Percentiles rank a stretch among this genome's conserved stretches.
Evolutionary conservation across 2,329 filamentous ascomycete genomes (phyloP).

Genomic region (Trichophyton verrucosum): DNA sequence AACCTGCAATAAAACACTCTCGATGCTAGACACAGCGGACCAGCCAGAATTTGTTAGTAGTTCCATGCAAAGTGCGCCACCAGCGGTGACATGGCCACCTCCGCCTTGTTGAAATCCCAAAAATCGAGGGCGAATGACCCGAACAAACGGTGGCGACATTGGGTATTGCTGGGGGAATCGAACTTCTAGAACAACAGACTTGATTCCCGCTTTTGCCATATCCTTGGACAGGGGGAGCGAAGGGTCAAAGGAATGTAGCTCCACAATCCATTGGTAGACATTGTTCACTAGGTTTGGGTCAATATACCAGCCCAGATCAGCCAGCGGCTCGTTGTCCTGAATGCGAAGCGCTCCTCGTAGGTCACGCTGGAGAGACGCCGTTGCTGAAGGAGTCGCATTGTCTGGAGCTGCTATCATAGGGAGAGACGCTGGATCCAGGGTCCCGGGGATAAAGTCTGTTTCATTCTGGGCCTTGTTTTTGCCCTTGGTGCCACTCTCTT

Average conservation of each 20-base stretch:
- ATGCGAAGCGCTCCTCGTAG: conserved; percentile 51
- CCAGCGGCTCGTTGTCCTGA: conserved; percentile 48
- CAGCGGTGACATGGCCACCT: conserved; percentile 72
- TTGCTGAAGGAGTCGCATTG: conserved; percentile 52
- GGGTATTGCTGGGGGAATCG: conserved; percentile 69
- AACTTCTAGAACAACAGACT: conserved; percentile 66
- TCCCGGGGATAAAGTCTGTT: conserved; percentile 56
- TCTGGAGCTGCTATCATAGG: conserved; percentile 52
- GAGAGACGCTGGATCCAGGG: conserved; percentile 49
- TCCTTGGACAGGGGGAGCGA: conserved; percentile 59
- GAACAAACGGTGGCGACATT: conserved; percentile 68
- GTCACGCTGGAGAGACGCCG: conserved; percentile 51
- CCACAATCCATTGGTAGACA: conserved; percentile 83
- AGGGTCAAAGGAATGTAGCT: conserved; percentile 69
- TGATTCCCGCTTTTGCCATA: conserved; percentile 50
- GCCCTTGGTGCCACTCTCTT: neutral
- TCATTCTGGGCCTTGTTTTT: conserved; percentile 14
- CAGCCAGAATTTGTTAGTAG: conserved; percentile 74
- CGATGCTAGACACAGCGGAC: conserved; percentile 59
- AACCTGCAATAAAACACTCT: conserved; percentile 69
- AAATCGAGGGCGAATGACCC: conserved; percentile 70
- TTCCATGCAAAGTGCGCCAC: conserved; percentile 77
- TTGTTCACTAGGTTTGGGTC: conserved; percentile 55
- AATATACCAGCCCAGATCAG: conserved; percentile 74
- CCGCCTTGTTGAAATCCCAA: conserved; percentile 58